Base-by-base conservation (phyloP, 1,284 basidiomycete species). In the Ustilago nuda region DNA sequence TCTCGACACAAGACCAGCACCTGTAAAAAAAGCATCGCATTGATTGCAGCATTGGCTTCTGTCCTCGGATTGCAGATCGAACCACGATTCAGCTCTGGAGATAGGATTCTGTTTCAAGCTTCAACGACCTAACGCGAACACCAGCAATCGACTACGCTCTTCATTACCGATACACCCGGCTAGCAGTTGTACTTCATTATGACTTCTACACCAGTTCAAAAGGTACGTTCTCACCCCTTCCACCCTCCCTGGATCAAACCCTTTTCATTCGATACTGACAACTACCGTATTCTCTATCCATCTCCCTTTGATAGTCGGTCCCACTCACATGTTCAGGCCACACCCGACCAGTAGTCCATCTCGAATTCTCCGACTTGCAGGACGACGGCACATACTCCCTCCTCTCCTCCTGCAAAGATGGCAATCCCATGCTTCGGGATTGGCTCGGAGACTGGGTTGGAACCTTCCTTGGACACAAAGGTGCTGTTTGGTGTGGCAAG, bases 401-500 rank as follows among this genome's bases (percentile, higher is more conserved):
- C 4, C 73, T 85, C n/a, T 83, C 81, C 2, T 80, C 78, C 33
- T 85, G 84, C 79, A 85, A 85, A 52, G 84, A 85, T 43, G 82
- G 84, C 45, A 85, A 85, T 56, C 84, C 84, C 0, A 85, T 85
- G 84, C 76, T 81, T 43, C 58, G 77, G 9, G 76, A 82, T 68
- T 86, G 85, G 86, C 70, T 94, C 57, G 96, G 96, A 33, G 96
- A 99, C 87, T 99, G 96, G 96, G 93, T 98, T 82, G 96, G 96
- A 27, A 98, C 96, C 7, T 99, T 99, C 87, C 89, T 98, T 17
- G 95, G 89, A 87, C 96, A 99, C 88, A 99, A 99, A 87, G 96
- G 96, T 71, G 97, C 97, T 7, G 97, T 99, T 6, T 99, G 97
- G 96, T 92, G 92, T 68, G 93, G 93, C 59, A 97, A 98, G 87